Conservation (phyloP, 2,329 filamentous ascomycete species). For the Tolypocladium sp. region DNA sequence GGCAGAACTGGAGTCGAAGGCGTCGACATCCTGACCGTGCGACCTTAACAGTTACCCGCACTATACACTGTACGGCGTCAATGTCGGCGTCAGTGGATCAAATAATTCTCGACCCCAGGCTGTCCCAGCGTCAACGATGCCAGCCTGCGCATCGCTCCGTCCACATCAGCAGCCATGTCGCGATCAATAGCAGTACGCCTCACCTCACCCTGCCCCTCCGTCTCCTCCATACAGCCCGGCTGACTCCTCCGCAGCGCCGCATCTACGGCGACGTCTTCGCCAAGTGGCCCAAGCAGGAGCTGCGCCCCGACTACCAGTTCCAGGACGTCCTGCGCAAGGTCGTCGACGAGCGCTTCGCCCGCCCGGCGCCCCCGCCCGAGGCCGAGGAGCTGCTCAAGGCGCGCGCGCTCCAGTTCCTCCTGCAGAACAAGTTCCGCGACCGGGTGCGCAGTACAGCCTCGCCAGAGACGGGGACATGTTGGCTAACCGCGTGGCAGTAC, state of each 20-base stretch:
- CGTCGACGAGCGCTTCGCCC: slow-evolving; percentile 24
- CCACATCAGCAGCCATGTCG: slow-evolving; percentile 17
- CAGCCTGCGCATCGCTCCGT: neutral
- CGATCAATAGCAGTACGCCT: slow-evolving; percentile 20
- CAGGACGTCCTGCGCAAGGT: slow-evolving; percentile 40
- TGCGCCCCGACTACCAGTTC: slow-evolving; percentile 55
- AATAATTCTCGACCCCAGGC: neutral
- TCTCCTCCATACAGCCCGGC: neutral
- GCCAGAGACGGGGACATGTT: no score
- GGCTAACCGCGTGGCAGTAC: slow-evolving; percentile 15
- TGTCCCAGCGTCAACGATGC: neutral
- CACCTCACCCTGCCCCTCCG: neutral
- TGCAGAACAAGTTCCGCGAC: slow-evolving; percentile 50
- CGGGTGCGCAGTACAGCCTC: slow-evolving; percentile 29
- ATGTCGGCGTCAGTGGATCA: neutral
- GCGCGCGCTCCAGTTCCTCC: slow-evolving; percentile 49
- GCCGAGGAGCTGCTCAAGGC: slow-evolving; percentile 44
- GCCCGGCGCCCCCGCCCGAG: slow-evolving; percentile 27
- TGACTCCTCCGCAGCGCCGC: slow-evolving; percentile 16
- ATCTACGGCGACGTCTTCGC: slow-evolving; percentile 30
- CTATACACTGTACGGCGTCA: neutral
- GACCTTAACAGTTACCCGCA: no score
- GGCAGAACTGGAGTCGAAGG: neutral
- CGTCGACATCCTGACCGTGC: neutral
- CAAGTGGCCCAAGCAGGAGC: slow-evolving; percentile 54